Evolutionary conservation across 768 basidiomycete genomes (phyloP).

Genomic region (Podaxis sp.): DNA sequence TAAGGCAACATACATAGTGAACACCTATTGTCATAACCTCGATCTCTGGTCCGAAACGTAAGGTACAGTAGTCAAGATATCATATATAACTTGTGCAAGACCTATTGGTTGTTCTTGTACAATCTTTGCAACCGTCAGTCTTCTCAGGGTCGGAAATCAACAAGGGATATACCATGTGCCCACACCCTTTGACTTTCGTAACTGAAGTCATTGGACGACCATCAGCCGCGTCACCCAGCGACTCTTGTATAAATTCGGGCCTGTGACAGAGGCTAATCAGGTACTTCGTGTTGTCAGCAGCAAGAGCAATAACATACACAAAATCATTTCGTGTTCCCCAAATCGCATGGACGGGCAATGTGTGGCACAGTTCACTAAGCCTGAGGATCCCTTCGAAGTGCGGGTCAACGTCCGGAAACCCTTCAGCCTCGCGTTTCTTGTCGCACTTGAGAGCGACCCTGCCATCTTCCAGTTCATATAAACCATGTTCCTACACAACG

Average conservation of each 20-base stretch:
- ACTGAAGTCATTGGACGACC: conserved; percentile 44
- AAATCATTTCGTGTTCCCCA: conserved; percentile 46
- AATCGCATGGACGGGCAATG: conserved; percentile 45
- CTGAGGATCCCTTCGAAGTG: conserved; percentile 41
- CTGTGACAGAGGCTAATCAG: conserved; percentile 23
- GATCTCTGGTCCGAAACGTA: conserved; percentile 15
- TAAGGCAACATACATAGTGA: neutral
- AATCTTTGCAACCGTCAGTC: conserved; percentile 27
- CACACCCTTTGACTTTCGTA: conserved; percentile 40
- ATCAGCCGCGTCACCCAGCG: conserved; percentile 38
- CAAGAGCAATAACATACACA: conserved; percentile 31
- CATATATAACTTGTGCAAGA: conserved; percentile 34
- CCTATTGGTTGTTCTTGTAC: conserved; percentile 45
- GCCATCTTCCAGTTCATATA: conserved; percentile 27
- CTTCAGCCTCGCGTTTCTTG: conserved; percentile 42
- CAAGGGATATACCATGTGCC: conserved; percentile 42
- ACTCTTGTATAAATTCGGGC: conserved; percentile 44
- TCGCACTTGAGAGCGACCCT: conserved; percentile 43
- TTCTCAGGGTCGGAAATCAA: neutral
- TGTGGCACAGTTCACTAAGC: conserved; percentile 32
- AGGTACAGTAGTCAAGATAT: conserved; percentile 31
- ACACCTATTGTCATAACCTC: conserved; percentile 19
- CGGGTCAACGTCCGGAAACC: conserved; percentile 43
- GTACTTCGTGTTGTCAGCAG: neutral
- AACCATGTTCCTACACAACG: conserved; percentile 33